Base-by-base conservation (phyloP, 164 flowering plant species). In the Stephania cephalantha region DNA sequence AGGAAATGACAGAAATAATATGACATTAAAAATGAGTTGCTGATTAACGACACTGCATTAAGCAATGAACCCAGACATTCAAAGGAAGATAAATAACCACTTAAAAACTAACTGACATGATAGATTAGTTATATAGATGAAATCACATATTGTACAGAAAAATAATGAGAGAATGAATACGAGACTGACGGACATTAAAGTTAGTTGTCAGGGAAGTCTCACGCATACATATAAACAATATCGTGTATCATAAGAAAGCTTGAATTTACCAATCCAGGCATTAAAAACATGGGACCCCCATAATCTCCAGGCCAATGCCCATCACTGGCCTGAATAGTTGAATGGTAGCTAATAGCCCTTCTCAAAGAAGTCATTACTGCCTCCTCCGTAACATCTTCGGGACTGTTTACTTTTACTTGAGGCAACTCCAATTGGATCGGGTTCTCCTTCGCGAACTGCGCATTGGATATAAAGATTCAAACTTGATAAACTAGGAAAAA, bases 221-320 rank as follows among this genome's bases (percentile, higher is more conserved):
- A 17, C 5, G 18, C 9, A 61, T n/a, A 61, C 20, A n/a, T 61
- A 61, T 6, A 61, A 61, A 61, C 66, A 61, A 61, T 7, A 61
- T 6, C n/a, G 1, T 61, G 7, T 18, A 25, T 46, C 9, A 53
- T 30, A 15, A 30, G 18, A 72, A 9, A 61, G 68, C 3, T 72
- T 45, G 53, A 8, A 77, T 81, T 75, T 71, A 89, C 93, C 81
- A 90, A 76, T 18, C 88, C 88, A n/a, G 84, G 93, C 44, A 87
- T 69, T 64, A 90, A 85, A 70, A 86, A 88, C 82, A 88, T 75
- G 0, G 90, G 90, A 22, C 90, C 93, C 3, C 88, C 90, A 71
- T 75, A 77, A 65, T 90, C 93, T 25, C 86, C 89, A 1, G 94
- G 86, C 93, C 91, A 90, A 70, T 88, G 90, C 17, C 91, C 91